Percentiles rank a stretch among this genome's conserved stretches.
Evolutionary conservation across 164 flowering plant species (phyloP).

Genomic region (Magnolia officinalis): DNA sequence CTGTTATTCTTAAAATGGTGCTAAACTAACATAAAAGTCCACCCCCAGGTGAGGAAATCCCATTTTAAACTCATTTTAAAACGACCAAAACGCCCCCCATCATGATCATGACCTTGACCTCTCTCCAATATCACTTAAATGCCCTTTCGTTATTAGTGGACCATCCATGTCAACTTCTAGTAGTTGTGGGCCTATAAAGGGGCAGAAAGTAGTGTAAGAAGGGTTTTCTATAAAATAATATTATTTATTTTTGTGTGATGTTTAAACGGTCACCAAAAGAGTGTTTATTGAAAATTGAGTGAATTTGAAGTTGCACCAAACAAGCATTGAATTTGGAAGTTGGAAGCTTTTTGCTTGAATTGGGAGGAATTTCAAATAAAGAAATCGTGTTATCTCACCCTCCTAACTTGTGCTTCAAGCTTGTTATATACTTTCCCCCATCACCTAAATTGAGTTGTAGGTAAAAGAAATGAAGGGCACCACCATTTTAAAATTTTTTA

Average conservation of each 20-base stretch:
- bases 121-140: not conserved
- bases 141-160: not conserved
- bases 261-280: not conserved
- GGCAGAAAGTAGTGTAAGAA: not conserved
- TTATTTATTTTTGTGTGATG: not conserved
- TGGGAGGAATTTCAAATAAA: conserved; percentile 28
- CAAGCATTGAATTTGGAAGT: conserved; percentile 21
- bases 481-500: no score
- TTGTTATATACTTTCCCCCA: not conserved
- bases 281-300: conserved; percentile 16
- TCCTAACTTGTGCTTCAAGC: conserved; percentile 43
- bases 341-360: conserved; percentile 39
- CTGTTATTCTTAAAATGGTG: no score
- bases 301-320: conserved; percentile 33
- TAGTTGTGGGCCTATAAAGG: not conserved
- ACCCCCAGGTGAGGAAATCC: no score
- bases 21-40: no score
- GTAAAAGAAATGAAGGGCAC: not conserved
- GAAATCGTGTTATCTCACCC: conserved; percentile 36
- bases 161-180: not conserved
- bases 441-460: not conserved
- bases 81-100: no score
- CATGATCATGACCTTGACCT: not conserved
- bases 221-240: not conserved
- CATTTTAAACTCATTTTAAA: no score